A percentile compares a stretch with the other conserved stretches of the same genome.
phyloP scores from a whole-genome alignment of 179 eudicot species.

The Vitellaria paradoxa region DNA sequence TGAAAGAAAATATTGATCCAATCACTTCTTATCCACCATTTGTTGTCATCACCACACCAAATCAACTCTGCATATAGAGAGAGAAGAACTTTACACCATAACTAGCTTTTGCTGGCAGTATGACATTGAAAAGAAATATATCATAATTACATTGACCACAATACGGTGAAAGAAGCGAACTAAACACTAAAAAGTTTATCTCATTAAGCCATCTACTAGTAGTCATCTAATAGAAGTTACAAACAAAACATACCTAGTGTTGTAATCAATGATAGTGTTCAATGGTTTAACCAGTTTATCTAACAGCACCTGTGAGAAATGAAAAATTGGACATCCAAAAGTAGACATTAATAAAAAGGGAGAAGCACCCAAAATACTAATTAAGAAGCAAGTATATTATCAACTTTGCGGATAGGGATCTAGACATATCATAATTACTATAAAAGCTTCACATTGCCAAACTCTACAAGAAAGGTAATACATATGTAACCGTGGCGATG shows the following conservation, averaged over 20 bases:
- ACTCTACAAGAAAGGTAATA: slow-evolving; percentile 5
- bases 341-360: background rate
- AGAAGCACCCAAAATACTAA: background rate
- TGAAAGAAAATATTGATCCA: background rate
- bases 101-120: background rate
- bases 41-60: background rate
- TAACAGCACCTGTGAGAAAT: slow-evolving; percentile 64
- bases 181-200: background rate
- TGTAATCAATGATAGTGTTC: slow-evolving; percentile 78
- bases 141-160: background rate
- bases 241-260: slow-evolving; percentile 62
- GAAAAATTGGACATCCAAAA: slow-evolving; percentile 10
- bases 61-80: background rate
- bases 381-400: background rate
- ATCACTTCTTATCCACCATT: background rate
- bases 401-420: slow-evolving; percentile 2
- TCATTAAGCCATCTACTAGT: background rate
- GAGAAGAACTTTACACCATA: background rate
- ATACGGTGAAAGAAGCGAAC: background rate
- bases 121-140: background rate
- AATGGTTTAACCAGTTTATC: slow-evolving; percentile 95
- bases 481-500: background rate
- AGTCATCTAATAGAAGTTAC: background rate
- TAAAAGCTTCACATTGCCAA: background rate
- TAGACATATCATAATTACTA: slow-evolving; percentile 13